Evolutionary conservation across 2,329 filamentous ascomycete species (phyloP), one percentile per base, ranked within the genome.

Genomic region (Nigrograna mackinnonii): DNA sequence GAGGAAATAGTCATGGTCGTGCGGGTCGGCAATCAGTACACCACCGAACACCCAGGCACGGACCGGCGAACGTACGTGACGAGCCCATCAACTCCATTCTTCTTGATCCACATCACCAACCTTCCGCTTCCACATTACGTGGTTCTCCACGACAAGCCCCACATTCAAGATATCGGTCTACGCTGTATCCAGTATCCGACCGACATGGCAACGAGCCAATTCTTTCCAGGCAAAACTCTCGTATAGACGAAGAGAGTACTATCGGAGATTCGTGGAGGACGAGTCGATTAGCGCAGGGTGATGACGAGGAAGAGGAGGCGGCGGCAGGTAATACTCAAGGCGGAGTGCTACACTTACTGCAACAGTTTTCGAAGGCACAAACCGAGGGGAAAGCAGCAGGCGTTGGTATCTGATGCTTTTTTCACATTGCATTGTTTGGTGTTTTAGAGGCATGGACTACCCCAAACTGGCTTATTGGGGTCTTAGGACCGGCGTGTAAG

Each of bases 61-160:
- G 48, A 7, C 50, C 55, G 24, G 32, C 40, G 9, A 17, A 41
- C 34, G 43, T 39, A 49, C 48, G 55, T 39, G 63, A 63, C 4
- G 87, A 84, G 7, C 85, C 86, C 4, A 84, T 88, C 78, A 81
- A 83, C 14, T 90, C 86, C 1, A 80, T 88, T 51, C 74, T 91
- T 2, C 74, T 91, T 2, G 87, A 91, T 66, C 83, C 86, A 2
- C 86, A 88, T 58, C 84, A 91, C 47, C 86, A 91, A 47, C 87
- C 86, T 5, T 73, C 76, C 1, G 71, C 72, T 2, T 74, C 77
- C 7, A 71, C 50, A 30, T 43, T 62, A 55, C 74, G 54, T 70
- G 70, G 44, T 68, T 72, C 58, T 39, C 57, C 71, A 62, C 39
- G 76, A 75, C 53, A 76, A 71, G 36, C 73, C 64, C 22, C 80